Percentiles rank a stretch among this genome's conserved stretches.
Conservation (phyloP, 345 rosid genomes). For the Aquilaria malaccensis region DNA sequence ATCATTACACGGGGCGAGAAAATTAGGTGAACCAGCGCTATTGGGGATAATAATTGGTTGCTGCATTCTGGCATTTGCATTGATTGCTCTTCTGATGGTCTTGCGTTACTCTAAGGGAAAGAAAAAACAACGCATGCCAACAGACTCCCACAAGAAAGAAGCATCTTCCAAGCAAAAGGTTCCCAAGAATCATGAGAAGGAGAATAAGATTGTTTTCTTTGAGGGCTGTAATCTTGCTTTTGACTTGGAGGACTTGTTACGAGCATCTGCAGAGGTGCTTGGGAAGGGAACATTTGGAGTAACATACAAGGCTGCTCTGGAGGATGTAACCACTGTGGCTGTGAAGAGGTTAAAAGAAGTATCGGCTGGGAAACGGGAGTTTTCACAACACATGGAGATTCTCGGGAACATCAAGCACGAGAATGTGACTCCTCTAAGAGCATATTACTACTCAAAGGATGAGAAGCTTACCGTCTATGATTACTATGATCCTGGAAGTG, state of each 20-base stretch:
- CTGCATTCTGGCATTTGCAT: constrained; percentile 35
- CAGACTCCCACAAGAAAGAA: constrained; percentile 34
- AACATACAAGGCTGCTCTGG: constrained; percentile 70
- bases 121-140: constrained; percentile 18
- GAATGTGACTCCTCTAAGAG: constrained; percentile 64
- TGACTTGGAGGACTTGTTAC: constrained; percentile 69
- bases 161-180: constrained; percentile 37
- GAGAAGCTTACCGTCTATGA: constrained; percentile 87
- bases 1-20: constrained; percentile 23
- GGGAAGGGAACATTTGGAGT: constrained; percentile 77
- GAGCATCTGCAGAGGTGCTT: constrained; percentile 84
- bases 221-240: constrained; percentile 67
- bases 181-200: constrained; percentile 43
- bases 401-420: constrained; percentile 66
- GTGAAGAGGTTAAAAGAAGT: constrained; percentile 89
- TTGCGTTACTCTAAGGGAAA: constrained; percentile 31
- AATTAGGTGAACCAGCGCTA: constrained; percentile 36
- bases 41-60: constrained; percentile 42
- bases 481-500: constrained; percentile 52
- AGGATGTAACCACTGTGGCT: constrained; percentile 64
- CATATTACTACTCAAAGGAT: constrained; percentile 76
- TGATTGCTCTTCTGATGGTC: constrained; percentile 33
- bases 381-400: constrained; percentile 74
- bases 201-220: constrained; percentile 62
- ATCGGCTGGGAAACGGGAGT: constrained; percentile 52